These are phyloP conservation scores for Lantana camara DNA, from an alignment of 257 asterid genomes.

Conservation along the genomic window DNA sequence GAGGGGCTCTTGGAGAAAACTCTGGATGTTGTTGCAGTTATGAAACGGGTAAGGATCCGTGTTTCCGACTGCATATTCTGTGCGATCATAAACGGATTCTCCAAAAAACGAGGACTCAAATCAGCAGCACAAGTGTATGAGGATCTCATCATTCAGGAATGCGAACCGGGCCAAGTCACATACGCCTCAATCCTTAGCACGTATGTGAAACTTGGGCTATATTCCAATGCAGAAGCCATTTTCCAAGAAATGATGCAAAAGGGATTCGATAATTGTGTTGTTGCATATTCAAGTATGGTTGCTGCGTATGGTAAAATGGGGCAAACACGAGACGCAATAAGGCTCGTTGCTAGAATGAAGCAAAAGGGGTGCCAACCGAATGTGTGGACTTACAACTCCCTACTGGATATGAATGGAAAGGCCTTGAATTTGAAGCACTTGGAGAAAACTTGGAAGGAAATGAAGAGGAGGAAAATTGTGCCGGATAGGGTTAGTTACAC, in stretches of 20 bases:
- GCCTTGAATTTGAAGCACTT: constrained; percentile 51
- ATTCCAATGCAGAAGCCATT: constrained; percentile 57
- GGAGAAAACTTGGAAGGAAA: constrained; percentile 87
- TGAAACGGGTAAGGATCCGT: constrained; percentile 61
- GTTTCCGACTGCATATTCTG: constrained; percentile 90
- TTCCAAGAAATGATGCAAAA: constrained; percentile 65
- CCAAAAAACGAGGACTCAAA: constrained; percentile 54
- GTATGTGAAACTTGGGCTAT: constrained; percentile 60
- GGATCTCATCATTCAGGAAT: constrained; percentile 47
- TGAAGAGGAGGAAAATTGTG: constrained; percentile 60
- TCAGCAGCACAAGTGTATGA: constrained; percentile 60
- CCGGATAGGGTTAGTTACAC: constrained; percentile 85
- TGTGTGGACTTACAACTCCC: constrained; percentile 89
- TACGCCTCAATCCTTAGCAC: constrained; percentile 65
- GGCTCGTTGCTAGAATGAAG: constrained; percentile 85
- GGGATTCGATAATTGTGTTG: constrained; percentile 75
- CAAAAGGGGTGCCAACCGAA: constrained; percentile 76
- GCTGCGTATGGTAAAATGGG: constrained; percentile 78
- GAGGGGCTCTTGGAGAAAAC: constrained; percentile 69
- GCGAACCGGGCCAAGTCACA: constrained; percentile 94
- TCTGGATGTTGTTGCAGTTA: constrained; percentile 45
- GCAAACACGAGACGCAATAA: constrained; percentile 59
- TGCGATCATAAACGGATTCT: constrained; percentile 77
- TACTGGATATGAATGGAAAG: constrained; percentile 74
- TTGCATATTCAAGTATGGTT: constrained; percentile 85